Base-by-base conservation (phyloP, 164 flowering plant genomes). In the Malania oleifera region DNA sequence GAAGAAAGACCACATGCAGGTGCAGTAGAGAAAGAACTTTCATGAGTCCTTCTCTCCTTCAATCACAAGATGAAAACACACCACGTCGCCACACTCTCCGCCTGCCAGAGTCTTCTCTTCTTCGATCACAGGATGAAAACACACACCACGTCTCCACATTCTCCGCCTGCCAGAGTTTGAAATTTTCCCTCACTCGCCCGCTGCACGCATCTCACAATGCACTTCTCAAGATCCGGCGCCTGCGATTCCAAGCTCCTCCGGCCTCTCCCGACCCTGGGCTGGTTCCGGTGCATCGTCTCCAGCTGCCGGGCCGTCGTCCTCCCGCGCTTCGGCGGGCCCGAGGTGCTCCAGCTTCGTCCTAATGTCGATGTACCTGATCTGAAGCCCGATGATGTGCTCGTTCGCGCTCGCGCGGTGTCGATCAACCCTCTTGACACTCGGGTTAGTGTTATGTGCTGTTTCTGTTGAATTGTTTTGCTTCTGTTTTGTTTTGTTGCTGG, bases 281-380 rank as follows among this genome's bases (percentile, higher is more conserved):
- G 72, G 54, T 65, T 67, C 49, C 62, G 84, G 31, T 40, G 47
- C 43, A 28, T 81, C 34, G 80, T 75, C n/a, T 85, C 91, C 26
- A 75, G 63, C 35, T 89, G 97, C 71, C 64, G 96, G 66, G 95
- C 96, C 3, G 90, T 93, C 61, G 57, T 89, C 25, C 37, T 93
- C 65, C 95, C 87, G 6, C 84, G 91, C 12, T 89, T 93, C 59
- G 98, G 98, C 17, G 95, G 87, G 2, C 88, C 99, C 5, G 95
- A 91, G 15, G 88, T 86, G 28, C 84, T 93, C 35, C 81, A 88
- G 71, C 59, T 90, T 49, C 89, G 87, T 17, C 64, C 69, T 11
- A 52, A 82, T 54, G 89, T 88, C 5, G 50, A 13, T 13, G 79
- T 90, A 18, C 99, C 99, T 43, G 77, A 81, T 69, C 83, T 93